phyloP scores from a whole-genome alignment of 306 rosid species.

The Citrullus amarus region DNA sequence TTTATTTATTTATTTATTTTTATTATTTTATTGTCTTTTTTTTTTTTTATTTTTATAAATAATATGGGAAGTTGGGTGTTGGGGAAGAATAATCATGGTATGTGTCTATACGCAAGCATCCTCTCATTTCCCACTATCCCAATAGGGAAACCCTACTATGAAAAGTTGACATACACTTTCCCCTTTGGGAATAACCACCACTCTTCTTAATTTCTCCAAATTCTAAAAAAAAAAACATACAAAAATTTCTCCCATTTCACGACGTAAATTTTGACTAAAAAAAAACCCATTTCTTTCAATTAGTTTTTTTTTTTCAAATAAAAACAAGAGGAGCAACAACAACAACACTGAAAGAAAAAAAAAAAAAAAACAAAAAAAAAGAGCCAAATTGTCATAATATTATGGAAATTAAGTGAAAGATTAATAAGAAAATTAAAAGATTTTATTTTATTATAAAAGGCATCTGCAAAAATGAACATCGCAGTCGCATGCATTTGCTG shows the following conservation, averaged over 20 bases:
- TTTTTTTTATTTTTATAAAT: too few species aligned
- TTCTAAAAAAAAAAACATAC: neutral
- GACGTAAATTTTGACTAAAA: too few species aligned
- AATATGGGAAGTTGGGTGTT: neutral
- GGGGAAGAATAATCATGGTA: neutral
- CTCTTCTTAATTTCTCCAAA: neutral
- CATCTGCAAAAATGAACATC: neutral
- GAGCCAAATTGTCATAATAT: neutral
- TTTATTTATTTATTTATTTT: too few species aligned
- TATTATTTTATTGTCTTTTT: too few species aligned
- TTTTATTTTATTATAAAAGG: neutral
- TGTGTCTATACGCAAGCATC: neutral
- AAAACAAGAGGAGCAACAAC: too few species aligned
- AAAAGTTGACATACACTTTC: neutral
- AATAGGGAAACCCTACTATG: constrained; percentile 1
- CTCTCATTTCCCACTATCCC: constrained; percentile 3
- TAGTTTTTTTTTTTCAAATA: too few species aligned
- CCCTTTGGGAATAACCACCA: neutral
- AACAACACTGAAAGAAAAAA: too few species aligned
- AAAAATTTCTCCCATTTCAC: too few species aligned
- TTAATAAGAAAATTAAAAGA: neutral
- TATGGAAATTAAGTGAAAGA: neutral
- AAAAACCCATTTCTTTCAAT: too few species aligned
- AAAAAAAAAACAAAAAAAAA: too few species aligned
- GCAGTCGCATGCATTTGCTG: constrained; percentile 5